Base-by-base conservation (phyloP, 352 stramenopile genomes). In the Plasmopara viticola region DNA sequence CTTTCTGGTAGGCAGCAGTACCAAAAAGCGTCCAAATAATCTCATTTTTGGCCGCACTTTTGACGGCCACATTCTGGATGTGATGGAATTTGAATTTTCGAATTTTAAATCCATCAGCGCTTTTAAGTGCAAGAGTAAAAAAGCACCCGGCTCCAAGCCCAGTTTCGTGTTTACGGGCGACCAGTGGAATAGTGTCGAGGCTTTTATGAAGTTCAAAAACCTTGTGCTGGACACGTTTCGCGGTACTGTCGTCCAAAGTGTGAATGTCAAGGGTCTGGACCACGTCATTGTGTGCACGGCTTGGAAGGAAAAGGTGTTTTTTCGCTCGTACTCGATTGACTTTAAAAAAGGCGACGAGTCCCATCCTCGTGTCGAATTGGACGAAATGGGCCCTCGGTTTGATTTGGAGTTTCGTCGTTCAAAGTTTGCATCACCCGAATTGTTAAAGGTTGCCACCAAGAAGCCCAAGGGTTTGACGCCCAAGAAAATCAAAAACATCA, bases 1-100 rank as follows among this genome's bases (percentile, higher is more conserved):
- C 4, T 99, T 99, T 72, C 80, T 91, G 39, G 69, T 99, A 48
- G 96, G 89, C 20, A 96, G 80, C 69, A 90, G 96, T 82, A 99
- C 97, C 55, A 99, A 99, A 76, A 99, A 99, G 71, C 84, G 97
- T 62, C 92, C 96, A 14, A 98, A 98, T 75, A 99, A 99, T 66
- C 66, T 99, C 28, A 82, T 98, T 15, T 64, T 99, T 38, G 97
- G 97, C 10, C 84, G 97, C 55, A 98, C 93, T 9, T 99, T 98
- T 66, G 96, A 99, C 73, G 92, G 92, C 30, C 88, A 98, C 72
- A 84, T 99, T 20, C 70, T 99, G 43, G 97, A 99, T 70, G 97
- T 99, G 70, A 87, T 98, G 52, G 97, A 99, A 83, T 72, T 99
- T 15, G 90, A 89, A 20, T 92, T 99, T 51, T 81, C 94, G 30